A percentile compares a stretch with the other conserved stretches of the same genome.
These are phyloP conservation scores for Colletotrichum theobromicola DNA, from an alignment of 2,329 filamentous ascomycete genomes.

Conservation along the genomic window DNA sequence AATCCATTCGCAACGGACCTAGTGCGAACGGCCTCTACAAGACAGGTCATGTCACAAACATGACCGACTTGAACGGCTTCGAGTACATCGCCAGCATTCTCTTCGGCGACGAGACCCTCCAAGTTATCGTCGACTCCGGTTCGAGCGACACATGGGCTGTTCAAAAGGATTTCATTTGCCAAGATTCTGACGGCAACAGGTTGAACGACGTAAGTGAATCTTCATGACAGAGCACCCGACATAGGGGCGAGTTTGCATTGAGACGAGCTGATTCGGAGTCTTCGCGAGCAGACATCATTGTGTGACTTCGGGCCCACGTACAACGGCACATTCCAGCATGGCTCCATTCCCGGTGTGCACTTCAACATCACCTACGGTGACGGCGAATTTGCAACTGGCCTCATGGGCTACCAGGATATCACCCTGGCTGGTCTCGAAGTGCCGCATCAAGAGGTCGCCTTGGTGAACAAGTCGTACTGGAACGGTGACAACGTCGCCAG, in stretches of 20 bases:
- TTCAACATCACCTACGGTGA: slow-evolving; percentile 50
- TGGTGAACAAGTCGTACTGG: slow-evolving; percentile 47
- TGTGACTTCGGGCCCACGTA: slow-evolving; percentile 30
- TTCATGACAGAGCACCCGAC: background rate
- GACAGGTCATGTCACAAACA: background rate
- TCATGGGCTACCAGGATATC: slow-evolving; percentile 43
- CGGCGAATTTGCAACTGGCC: slow-evolving; percentile 44
- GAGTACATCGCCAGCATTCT: slow-evolving; percentile 21
- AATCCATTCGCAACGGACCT: background rate
- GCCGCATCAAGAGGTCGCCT: slow-evolving; percentile 47
- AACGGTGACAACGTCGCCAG: slow-evolving; percentile 48
- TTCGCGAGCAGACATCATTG: background rate
- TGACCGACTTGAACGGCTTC: background rate
- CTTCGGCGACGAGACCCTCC: slow-evolving; percentile 36
- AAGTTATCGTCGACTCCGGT: slow-evolving; percentile 49
- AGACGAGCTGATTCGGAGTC: background rate
- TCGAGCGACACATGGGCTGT: slow-evolving; percentile 52
- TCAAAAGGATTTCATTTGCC: slow-evolving; percentile 35
- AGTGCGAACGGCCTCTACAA: background rate
- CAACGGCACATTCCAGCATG: slow-evolving; percentile 35
- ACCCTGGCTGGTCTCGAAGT: slow-evolving; percentile 51
- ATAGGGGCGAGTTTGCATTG: background rate
- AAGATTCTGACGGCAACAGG: slow-evolving; percentile 22
- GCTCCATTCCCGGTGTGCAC: slow-evolving; percentile 38
- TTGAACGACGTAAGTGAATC: background rate